Evolutionary conservation across 2,329 filamentous ascomycete genomes (phyloP).

Genomic region (Phoma herbarum): DNA sequence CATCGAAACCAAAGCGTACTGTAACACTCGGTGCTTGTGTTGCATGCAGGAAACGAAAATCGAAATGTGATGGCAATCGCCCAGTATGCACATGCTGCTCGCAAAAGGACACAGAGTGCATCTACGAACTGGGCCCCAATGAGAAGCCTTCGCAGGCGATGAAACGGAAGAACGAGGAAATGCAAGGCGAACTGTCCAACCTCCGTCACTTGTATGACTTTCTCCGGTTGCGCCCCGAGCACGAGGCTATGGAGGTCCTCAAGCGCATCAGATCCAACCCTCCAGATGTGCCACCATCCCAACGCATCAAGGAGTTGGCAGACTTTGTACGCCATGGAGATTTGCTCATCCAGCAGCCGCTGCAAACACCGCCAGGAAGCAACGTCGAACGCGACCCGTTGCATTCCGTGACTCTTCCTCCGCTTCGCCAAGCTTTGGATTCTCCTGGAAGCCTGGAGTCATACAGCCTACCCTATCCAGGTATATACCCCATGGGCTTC

Average conservation of each 20-base stretch:
- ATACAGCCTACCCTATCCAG: constrained; percentile 27
- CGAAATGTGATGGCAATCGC: constrained; percentile 46
- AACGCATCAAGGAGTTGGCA: constrained; percentile 40
- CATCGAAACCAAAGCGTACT: constrained; percentile 46
- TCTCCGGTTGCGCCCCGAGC: constrained; percentile 40
- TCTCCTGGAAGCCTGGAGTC: constrained; percentile 26
- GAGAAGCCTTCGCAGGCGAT: constrained; percentile 49
- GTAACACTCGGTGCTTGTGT: constrained; percentile 49
- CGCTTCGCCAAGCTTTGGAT: constrained; percentile 41
- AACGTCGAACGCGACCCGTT: constrained; percentile 17
- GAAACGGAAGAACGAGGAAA: constrained; percentile 49
- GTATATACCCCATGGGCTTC: constrained; percentile 27
- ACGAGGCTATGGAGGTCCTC: constrained; percentile 43
- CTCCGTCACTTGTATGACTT: constrained; percentile 46
- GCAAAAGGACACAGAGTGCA: constrained; percentile 44
- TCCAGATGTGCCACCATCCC: constrained; percentile 27
- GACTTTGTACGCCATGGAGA: constrained; percentile 38
- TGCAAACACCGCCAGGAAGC: constrained; percentile 2
- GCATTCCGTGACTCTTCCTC: constrained; percentile 36
- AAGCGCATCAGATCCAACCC: constrained; percentile 36
- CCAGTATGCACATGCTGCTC: constrained; percentile 44
- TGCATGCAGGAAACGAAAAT: constrained; percentile 47
- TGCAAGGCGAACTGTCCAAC: constrained; percentile 46
- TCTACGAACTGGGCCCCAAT: constrained; percentile 48
- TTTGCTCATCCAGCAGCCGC: constrained; percentile 13